Evolutionary conservation across 345 rosid genomes (phyloP).

Genomic region (Nasturtium officinale): DNA sequence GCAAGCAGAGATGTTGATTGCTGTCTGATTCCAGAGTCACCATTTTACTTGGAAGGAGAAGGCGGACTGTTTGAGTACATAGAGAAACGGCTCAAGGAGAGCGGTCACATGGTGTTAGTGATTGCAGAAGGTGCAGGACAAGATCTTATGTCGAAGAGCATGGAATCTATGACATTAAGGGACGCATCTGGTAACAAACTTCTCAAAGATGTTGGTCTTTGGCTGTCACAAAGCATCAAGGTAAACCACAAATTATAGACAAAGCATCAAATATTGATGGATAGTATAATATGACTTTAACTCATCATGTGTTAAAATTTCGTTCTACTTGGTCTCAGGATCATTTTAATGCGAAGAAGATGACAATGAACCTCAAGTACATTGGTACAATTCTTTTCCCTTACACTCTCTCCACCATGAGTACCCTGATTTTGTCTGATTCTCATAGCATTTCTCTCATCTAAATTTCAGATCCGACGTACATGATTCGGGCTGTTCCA

Average conservation of each 20-base stretch:
- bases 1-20: conserved; percentile 93
- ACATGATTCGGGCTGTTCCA: conserved; percentile 85
- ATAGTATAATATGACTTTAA: not conserved
- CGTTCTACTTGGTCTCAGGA: conserved; percentile 46
- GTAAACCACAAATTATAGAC: conserved; percentile 37
- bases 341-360: conserved; percentile 56
- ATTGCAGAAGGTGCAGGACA: conserved; percentile 90
- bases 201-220: conserved; percentile 74
- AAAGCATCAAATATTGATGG: not conserved
- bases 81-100: conserved; percentile 69
- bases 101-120: conserved; percentile 82
- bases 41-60: conserved; percentile 74
- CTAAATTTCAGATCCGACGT: conserved; percentile 69
- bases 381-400: conserved; percentile 50
- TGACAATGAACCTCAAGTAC: conserved; percentile 75
- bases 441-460: not conserved
- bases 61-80: conserved; percentile 73
- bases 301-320: not conserved
- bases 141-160: conserved; percentile 60
- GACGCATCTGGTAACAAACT: conserved; percentile 93
- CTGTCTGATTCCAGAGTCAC: conserved; percentile 86
- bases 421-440: not conserved
- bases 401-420: conserved; percentile 1
- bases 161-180: conserved; percentile 45
- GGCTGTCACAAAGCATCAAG: conserved; percentile 73